Conservation (phyloP, 1,139 yeast genomes). For the Arxiozyma telluris region DNA sequence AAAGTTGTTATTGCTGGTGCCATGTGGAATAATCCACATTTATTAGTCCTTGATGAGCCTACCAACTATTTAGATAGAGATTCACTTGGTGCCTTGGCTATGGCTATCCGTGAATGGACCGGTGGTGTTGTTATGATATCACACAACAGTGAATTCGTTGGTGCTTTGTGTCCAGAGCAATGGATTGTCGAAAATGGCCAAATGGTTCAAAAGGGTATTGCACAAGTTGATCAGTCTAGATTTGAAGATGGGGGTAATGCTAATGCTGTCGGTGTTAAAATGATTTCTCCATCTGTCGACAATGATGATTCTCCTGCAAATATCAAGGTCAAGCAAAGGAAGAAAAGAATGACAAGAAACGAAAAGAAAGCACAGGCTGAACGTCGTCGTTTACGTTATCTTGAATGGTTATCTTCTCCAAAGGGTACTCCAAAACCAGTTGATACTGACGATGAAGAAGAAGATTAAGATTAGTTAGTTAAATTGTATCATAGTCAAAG, state of each 20-base stretch:
- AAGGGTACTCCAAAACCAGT: conserved; percentile 95
- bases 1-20: conserved; percentile 99
- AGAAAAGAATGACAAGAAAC: conserved; percentile 95
- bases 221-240: conserved; percentile 63
- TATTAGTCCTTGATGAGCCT: conserved; percentile 94
- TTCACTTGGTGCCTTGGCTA: conserved; percentile 92
- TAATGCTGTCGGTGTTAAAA: conserved; percentile 37
- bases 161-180: conserved; percentile 96
- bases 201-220: conserved; percentile 74
- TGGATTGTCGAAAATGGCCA: conserved; percentile 95
- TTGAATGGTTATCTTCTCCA: conserved; percentile 92
- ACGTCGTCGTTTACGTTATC: conserved; percentile 87
- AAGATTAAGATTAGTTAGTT: conserved; percentile 23
- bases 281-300: conserved; percentile 35
- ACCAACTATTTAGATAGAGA: conserved; percentile 97
- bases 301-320: conserved; percentile 92
- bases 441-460: conserved; percentile 89
- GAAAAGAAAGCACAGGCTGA: conserved; percentile 87
- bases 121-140: conserved; percentile 99
- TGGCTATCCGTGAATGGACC: conserved; percentile 94
- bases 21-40: conserved; percentile 99
- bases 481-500: not conserved
- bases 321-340: conserved; percentile 82
- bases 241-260: conserved; percentile 69
- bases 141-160: conserved; percentile 93